Evolutionary conservation across 192 early-diverging fungal species (phyloP), one percentile per base, ranked within the genome.

Genomic region (Coemansia sp.): DNA sequence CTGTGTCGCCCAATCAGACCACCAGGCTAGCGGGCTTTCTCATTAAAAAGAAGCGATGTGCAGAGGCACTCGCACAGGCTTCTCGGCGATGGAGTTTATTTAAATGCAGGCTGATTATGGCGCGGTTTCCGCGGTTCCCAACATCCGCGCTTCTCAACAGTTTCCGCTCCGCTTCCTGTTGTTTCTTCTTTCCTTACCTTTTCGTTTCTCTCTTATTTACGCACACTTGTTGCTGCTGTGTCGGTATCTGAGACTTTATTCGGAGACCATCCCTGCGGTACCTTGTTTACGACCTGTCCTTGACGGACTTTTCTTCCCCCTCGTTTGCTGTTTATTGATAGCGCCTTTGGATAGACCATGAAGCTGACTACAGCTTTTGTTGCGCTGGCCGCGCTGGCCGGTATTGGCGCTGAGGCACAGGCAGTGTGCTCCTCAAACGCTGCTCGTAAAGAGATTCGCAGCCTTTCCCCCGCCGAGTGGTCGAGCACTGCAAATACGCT

Each of bases 381-480:
- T 26, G 64, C 71, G 25, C 24, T 74, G 21, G 76, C 71, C 34
- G 76, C 76, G 10, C 49, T 68, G 31, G 68, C 61, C 4, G 63
- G 65, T 63, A 54, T 58, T n/a, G 67, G 67, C n/a, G 67, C 28
- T 4, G 26, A 66, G 24, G 73, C 65, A n/a, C 68, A 76, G 70
- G 23, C 55, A 9, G 28, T 23, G 2, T 83, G 82, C 60, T 26
- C 56, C 2, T 50, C 58, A 5, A 58, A 53, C 25, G 63, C 42
- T 21, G 56, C 64, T 3, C 82, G 82, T 49, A 70, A 71, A 56
- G 82, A 83, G 54, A 58, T 83, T 31, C 82, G 82, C 21, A 76
- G 66, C 50, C 68, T 79, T 40, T 60, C 74, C 10, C 37, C 70
- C 2, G 38, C 66, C 44, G 65, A 83, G 55, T 75, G 73, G 64